A percentile compares a stretch with the other conserved stretches of the same genome.
phyloP scores from a whole-genome alignment of 2,329 filamentous ascomycete species.

The Raffaelea arxii region DNA sequence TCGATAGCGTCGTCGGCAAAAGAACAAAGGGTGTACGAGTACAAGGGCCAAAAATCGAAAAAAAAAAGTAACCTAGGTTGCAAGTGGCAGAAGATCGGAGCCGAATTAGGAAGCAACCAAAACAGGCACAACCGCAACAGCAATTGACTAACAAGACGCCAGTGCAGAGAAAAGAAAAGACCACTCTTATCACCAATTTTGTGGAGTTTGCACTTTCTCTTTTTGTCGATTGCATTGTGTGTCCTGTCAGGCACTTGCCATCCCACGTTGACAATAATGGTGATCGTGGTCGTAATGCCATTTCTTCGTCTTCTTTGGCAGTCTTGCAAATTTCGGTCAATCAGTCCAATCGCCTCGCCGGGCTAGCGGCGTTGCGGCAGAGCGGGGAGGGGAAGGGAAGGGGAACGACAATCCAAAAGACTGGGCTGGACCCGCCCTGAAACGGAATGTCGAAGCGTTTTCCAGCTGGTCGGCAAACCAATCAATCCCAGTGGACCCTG shows the following conservation, averaged over 20 bases:
- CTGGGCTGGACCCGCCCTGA: background rate
- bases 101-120: background rate
- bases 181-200: too few species aligned
- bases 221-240: too few species aligned
- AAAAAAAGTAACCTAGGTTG: background rate
- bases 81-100: background rate
- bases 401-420: background rate
- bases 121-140: background rate
- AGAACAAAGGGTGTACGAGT: background rate
- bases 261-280: too few species aligned
- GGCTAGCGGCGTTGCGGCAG: background rate
- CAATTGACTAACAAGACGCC: background rate
- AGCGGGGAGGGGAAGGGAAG: background rate
- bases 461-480: background rate
- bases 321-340: background rate
- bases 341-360: background rate
- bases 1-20: background rate
- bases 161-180: slow-evolving; percentile 4
- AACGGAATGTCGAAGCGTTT: slow-evolving; percentile 6
- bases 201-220: too few species aligned
- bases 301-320: too few species aligned
- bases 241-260: too few species aligned
- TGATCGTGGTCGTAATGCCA: too few species aligned
- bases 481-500: background rate
- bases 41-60: too few species aligned